phyloP scores from a whole-genome alignment of 2,329 filamentous ascomycete genomes.

The Thielaviopsis populi region DNA sequence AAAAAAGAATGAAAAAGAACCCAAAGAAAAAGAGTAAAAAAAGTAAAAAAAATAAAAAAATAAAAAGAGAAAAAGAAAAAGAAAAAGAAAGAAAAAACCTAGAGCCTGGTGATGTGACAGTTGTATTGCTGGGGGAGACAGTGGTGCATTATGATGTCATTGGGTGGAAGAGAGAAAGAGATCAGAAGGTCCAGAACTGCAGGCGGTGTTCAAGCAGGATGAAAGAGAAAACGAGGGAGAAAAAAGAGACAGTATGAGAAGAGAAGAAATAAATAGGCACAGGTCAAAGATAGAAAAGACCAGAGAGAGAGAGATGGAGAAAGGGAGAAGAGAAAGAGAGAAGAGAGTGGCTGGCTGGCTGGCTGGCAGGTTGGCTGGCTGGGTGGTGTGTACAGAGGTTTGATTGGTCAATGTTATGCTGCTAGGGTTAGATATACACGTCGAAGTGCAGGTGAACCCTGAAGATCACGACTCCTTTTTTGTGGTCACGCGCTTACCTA shows the following conservation, averaged over 20 bases:
- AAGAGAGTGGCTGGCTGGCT: neutral
- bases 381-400: too few relatives aligned
- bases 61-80: constrained; percentile 1
- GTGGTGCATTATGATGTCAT: neutral
- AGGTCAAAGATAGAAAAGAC: neutral
- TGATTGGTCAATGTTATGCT: too few relatives aligned
- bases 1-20: neutral
- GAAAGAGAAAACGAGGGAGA: neutral
- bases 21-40: neutral
- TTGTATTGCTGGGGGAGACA: neutral
- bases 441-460: too few relatives aligned
- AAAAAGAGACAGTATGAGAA: neutral
- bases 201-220: neutral
- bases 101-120: neutral
- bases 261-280: neutral
- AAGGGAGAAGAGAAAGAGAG: neutral
- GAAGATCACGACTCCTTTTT: too few relatives aligned
- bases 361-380: too few relatives aligned
- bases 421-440: too few relatives aligned
- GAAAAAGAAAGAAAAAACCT: neutral
- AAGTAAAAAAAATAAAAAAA: neutral
- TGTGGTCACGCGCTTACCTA: too few relatives aligned
- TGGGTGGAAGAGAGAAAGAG: neutral
- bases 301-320: neutral
- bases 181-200: neutral